Percentiles rank a stretch among this genome's conserved stretches.
phyloP scores from a whole-genome alignment of 2,329 filamentous ascomycete genomes.

The Scedosporium aurantiacum region DNA sequence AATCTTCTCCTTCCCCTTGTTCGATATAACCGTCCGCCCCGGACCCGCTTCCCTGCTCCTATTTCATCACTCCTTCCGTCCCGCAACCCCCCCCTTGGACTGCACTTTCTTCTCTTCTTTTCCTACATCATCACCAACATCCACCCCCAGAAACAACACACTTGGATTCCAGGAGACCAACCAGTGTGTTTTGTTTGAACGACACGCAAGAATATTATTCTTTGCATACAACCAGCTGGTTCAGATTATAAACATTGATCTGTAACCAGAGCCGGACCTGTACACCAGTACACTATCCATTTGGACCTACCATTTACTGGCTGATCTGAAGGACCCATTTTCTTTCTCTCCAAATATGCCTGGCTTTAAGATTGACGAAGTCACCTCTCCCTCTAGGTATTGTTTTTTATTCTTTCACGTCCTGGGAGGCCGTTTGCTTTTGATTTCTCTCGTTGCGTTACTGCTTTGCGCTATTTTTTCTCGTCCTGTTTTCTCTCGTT shows the following conservation, averaged over 20 bases:
- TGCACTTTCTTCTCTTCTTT: conserved; percentile 9
- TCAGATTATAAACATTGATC: conserved; percentile 4
- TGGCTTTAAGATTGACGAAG: conserved; percentile 36
- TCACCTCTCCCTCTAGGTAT: conserved; percentile 52
- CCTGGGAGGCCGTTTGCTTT: conserved; percentile 12
- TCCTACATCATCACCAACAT: conserved; percentile 9
- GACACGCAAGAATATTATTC: not conserved
- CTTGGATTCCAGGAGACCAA: conserved; percentile 1
- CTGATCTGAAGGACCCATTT: not conserved
- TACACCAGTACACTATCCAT: not conserved
- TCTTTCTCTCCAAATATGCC: conserved; percentile 8
- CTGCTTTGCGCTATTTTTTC: not conserved
- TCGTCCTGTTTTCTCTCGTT: conserved; percentile 12
- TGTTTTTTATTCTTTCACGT: conserved; percentile 37
- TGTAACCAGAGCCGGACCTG: not conserved
- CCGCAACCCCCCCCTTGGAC: conserved; percentile 10
- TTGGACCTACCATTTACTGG: conserved; percentile 1
- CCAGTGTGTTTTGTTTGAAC: not conserved
- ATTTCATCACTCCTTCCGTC: conserved; percentile 11
- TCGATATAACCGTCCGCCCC: not conserved
- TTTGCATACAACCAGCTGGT: not conserved
- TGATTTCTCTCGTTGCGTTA: not conserved
- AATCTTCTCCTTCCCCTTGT: not conserved
- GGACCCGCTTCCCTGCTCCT: conserved; percentile 3
- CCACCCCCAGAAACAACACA: conserved; percentile 5